Base-by-base conservation (phyloP, 2,329 filamentous ascomycete species). In the Alternaria triticina region DNA sequence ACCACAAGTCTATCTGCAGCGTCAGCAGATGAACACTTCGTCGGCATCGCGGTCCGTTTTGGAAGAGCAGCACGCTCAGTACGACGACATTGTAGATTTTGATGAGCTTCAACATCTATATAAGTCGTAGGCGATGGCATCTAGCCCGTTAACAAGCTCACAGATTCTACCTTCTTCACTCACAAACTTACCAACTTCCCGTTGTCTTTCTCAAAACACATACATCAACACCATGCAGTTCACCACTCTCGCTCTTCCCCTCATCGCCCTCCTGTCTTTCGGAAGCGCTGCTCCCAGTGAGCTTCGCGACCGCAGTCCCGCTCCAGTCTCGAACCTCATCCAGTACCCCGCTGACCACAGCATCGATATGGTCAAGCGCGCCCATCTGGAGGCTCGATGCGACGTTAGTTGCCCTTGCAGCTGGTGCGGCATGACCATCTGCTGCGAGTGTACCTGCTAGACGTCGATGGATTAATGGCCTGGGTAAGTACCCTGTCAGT, bases 361-460 rank as follows among this genome's bases (percentile, higher is more conserved):
- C 28, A 17, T 62, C 22, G 56, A 55, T 10, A 62, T 62, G 56
- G 30, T 59, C 49, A 62, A 62, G 50, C 56, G 56, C 22, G 56
- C 50, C 17, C 56, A 55, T 28, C 5, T 59, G 3, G 61, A 59
- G 25, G 56, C 56, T 45, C 30, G 33, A 43, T 59, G 61, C 56
- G 36, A 63, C n/a, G 4, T 27, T 33, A 33, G 40, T n/a, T 60
- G 45, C 45, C 61, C 61, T 49, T 63, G 61, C 43, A 51, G 20
- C 44, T 59, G 54, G 54, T 62, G 54, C 25, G 59, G 59, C 27
- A 62, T 57, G 59, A 62, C 54, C 3, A 33, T 62, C n/a, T 62
- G 59, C 54, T 62, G 59, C 54, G 5, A 62, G 59, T 62, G 59
- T 40, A 13, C 57, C 10, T 57, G 59, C 46, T 58, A 61, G 40